Base-by-base conservation (phyloP, 257 asterid genomes). In the Plectranthus barbatus region DNA sequence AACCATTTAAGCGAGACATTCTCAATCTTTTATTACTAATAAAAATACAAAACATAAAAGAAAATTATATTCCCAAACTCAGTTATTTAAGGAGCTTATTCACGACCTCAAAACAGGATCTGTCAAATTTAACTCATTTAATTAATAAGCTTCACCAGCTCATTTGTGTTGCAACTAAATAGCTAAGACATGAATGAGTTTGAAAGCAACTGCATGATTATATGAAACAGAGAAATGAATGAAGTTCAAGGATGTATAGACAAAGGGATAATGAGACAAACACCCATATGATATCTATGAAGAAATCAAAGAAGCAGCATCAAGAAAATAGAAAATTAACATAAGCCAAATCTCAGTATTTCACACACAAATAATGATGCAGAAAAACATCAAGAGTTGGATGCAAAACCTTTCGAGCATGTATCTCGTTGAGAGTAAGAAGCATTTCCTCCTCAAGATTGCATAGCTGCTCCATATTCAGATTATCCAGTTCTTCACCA, bases 361-460 rank as follows among this genome's bases (percentile, higher is more conserved):
- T 20, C 47, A 64, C 54, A 51, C 50, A 10, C 10, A 37, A 13
- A 37, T 39, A 37, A 21, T 18, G 19, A 19, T 0, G 33, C 33
- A 18, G 23, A 7, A 19, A 61, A 17, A 61, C 15, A 26, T 29
- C 8, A 12, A 63, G 9, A 50, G 9, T 36, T 51, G 69, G 62
- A 52, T 52, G 55, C 62, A 54, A 53, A 31, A 66, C 71, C 71
- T 66, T 66, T 26, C 46, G 53, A 9, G 5, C 3, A 29, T 41
- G 48, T 12, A 56, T 56, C 10, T 5, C 18, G 0, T 4, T 1
- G n/a, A 54, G 56, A 53, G 36, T 6, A 7, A 0, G 1, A 8
- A 41, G n/a, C 64, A 66, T 66, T 10, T 66, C 36, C 8, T 66
- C 63, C 52, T 66, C 56, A 66, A 67, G 72, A 31, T 40, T 67